Conservation (phyloP, 768 basidiomycete genomes). For the Boletus sp. region DNA sequence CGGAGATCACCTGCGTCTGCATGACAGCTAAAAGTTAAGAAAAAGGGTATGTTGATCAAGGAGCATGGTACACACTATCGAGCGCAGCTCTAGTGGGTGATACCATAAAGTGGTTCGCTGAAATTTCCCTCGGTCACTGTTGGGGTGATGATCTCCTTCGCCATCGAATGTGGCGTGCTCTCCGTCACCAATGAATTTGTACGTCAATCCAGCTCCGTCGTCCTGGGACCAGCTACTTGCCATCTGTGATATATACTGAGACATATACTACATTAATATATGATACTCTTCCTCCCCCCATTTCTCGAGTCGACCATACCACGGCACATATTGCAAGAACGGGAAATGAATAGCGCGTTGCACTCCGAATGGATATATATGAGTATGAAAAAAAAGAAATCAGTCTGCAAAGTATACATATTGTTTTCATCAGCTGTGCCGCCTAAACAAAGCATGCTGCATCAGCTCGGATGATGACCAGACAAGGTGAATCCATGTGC, state of each 20-base stretch:
- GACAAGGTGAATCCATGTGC: neutral
- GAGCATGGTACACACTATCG: conserved; percentile 37
- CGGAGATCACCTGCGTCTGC: conserved; percentile 15
- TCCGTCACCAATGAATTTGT: conserved; percentile 6
- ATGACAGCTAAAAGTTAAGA: neutral
- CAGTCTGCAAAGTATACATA: conserved; percentile 47
- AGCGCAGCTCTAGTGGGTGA: conserved; percentile 63
- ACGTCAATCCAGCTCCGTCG: neutral
- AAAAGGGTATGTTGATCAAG: neutral
- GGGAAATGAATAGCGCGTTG: conserved; percentile 30
- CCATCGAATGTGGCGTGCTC: conserved; percentile 37
- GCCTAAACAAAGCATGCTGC: conserved; percentile 24
- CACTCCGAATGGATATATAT: conserved; percentile 34
- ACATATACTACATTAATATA: conserved; percentile 48
- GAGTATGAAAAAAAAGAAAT: too few species aligned
- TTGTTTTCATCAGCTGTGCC: conserved; percentile 59
- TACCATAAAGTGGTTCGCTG: conserved; percentile 52
- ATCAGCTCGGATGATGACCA: conserved; percentile 2
- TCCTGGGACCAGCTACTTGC: conserved; percentile 24
- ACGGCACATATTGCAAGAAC: conserved; percentile 49
- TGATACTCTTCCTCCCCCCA: conserved; percentile 54
- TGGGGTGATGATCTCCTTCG: conserved; percentile 50
- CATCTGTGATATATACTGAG: conserved; percentile 43
- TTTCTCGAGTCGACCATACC: conserved; percentile 52
- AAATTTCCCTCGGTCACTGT: conserved; percentile 46